Base-by-base conservation (phyloP, 2,329 filamentous ascomycete species). In the Alternaria alternata region DNA sequence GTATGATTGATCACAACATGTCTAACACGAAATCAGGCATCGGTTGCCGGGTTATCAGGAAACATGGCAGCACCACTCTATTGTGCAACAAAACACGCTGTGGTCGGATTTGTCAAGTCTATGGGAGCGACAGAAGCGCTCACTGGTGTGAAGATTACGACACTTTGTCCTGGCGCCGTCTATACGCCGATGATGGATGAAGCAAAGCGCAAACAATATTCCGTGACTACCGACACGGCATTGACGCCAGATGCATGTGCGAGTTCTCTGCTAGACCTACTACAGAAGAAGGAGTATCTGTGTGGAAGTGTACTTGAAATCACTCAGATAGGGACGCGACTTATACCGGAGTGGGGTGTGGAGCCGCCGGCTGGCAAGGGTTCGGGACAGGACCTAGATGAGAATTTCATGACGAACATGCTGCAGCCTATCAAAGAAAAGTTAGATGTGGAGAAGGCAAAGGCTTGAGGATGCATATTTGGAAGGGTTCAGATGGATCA, bases 41-140 rank as follows among this genome's bases (percentile, higher is more conserved):
- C 72, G 0, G 63, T 74, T 4, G 72, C 55, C 2, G 73, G 73
- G 1, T 53, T 75, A 8, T n/a, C 55, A 30, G 72, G 71, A 12
- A 70, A 44, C 44, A 51, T 73, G n/a, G 67, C 68, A 24, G 68
- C 68, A 9, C 72, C 73, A 0, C 58, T 76, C 9, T 76, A 76
- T 52, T 72, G 66, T 41, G 73, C 73, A 12, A 75, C 71, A 0
- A 75, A 76, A 48, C 73, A 76, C 44, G 72, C 73, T 12, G 64
- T 76, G 7, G 64, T 75, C 7, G 72, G 73, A 41, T 76, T 75
- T 48, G 68, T 73, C 20, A 75, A 76, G 56, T 73, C 66, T 2
- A 59, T 76, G 48, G 68, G 62, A 43, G 49, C 63, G 32, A 70
- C 61, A 4, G 73, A 76, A 28, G 26, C 64, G 11, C 52, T 75